Conservation (phyloP, 2,329 filamentous ascomycete species). For the Colletotrichum karsti region DNA sequence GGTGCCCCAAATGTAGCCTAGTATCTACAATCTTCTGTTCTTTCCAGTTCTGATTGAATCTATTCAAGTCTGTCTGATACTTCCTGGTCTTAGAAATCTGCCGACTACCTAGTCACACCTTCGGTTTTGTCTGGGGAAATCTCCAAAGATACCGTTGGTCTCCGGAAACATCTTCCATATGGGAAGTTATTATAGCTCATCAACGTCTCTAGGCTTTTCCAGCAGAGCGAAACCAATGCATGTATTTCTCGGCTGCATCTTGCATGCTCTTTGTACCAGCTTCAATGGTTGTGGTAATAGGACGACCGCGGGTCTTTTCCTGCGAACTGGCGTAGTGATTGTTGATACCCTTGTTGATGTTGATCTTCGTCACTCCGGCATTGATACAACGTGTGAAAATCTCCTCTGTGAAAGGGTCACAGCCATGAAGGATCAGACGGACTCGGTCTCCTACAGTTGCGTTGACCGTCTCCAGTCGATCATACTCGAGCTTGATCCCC, state of each 20-base stretch:
- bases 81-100: too few relatives aligned
- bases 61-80: too few relatives aligned
- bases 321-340: constrained; percentile 54
- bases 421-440: constrained; percentile 60
- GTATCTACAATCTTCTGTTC: too few relatives aligned
- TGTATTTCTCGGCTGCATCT: not conserved
- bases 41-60: too few relatives aligned
- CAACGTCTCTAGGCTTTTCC: not conserved
- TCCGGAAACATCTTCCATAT: too few relatives aligned
- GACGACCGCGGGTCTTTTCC: constrained; percentile 54
- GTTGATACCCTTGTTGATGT: constrained; percentile 64
- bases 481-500: constrained; percentile 69
- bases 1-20: too few relatives aligned
- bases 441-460: not conserved
- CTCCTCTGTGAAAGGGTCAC: constrained; percentile 60
- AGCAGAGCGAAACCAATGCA: not conserved
- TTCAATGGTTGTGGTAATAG: constrained; percentile 56
- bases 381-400: constrained; percentile 60
- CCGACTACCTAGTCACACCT: too few relatives aligned
- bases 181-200: too few relatives aligned
- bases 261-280: not conserved
- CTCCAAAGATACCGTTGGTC: too few relatives aligned
- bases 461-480: constrained; percentile 33
- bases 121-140: too few relatives aligned
- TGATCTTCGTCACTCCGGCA: constrained; percentile 61